Evolutionary conservation across 2,329 filamentous ascomycete species (phyloP), one percentile per base, ranked within the genome.

Genomic region (Celoporthe dispersa): DNA sequence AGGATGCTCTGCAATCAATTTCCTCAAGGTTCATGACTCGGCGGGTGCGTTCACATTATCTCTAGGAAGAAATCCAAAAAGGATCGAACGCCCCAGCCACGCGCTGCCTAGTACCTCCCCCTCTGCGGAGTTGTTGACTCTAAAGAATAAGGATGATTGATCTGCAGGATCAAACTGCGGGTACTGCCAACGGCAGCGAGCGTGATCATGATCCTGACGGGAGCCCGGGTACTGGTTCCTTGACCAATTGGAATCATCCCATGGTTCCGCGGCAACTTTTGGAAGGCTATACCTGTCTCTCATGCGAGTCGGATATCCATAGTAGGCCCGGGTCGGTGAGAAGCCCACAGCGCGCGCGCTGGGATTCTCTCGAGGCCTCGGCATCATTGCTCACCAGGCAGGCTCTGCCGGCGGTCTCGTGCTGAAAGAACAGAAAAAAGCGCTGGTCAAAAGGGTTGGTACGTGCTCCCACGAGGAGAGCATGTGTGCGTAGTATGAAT

Each of bases 161-260:
- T 57, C 53, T 31, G 25, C 53, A 57, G 53, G 53, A 57, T 33
- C 53, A 55, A 55, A 25, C 51, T 28, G 16, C 51, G 51, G 53
- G 28, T 33, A 31, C 12, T 57, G 14, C 6, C 53, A 16, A 55
- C 12, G 25, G 11, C 53, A 57, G 14, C 33, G 25, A 31, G 25
- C 28, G 25, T 57, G 53, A 7, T 16, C 53, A 7, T 33, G 53
- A 19, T 57, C 25, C 14, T 57, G 53, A 57, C 44, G 44, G 44
- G 19, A 48, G n/a, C 4, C 53, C 4, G 53, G 53, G 53, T 31
- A 31, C 28, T 33, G 12, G 5, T 57, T 28, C 28, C 53, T 31
- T 31, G 53, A 33, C 53, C 25, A 57, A 57, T 57, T 57, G 53
- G 53, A 48, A n/a, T 11, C 22, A 48, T 22, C 16, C 44, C 25